Conservation (phyloP, 352 stramenopile genomes). For the Phytophthora pisi region DNA sequence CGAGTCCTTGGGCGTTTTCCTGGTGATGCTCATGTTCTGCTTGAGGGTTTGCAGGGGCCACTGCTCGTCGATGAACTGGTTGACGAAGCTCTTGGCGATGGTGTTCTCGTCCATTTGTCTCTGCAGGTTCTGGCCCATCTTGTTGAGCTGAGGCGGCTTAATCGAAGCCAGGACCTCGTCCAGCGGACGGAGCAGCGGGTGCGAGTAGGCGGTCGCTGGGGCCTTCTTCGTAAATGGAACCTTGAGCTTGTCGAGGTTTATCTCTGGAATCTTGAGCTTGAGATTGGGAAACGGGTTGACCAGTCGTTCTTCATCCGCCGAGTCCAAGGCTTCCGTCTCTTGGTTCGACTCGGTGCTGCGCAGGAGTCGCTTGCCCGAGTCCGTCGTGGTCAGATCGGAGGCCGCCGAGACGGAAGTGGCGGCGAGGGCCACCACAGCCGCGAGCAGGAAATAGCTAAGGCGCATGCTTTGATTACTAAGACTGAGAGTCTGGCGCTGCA, state of each 20-base stretch:
- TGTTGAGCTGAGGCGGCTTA: conserved; percentile 1
- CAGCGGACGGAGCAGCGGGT: background rate
- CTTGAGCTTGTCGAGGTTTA: background rate
- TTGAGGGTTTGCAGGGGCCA: background rate
- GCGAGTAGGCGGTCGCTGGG: background rate
- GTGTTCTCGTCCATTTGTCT: conserved; percentile 1
- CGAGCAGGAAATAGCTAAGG: background rate
- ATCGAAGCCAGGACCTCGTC: conserved; percentile 2
- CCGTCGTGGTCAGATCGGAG: background rate
- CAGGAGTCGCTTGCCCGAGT: background rate
- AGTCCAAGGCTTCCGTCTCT: background rate
- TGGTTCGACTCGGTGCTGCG: background rate
- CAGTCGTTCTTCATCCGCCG: background rate
- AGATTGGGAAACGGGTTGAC: background rate
- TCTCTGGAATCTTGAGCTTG: background rate
- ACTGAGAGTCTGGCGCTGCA: background rate
- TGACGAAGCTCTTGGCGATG: conserved; percentile 3
- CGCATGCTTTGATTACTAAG: background rate
- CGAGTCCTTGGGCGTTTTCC: background rate
- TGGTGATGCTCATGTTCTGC: background rate
- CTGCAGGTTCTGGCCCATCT: conserved; percentile 3
- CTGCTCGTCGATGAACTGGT: conserved; percentile 1
- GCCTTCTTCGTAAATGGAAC: background rate
- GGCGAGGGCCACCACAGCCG: background rate
- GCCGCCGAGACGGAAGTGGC: background rate